Evolutionary conservation across 495 filamentous ascomycete species (phyloP), one percentile per base, ranked within the genome.

Genomic region (Penicillium chermesinum): DNA sequence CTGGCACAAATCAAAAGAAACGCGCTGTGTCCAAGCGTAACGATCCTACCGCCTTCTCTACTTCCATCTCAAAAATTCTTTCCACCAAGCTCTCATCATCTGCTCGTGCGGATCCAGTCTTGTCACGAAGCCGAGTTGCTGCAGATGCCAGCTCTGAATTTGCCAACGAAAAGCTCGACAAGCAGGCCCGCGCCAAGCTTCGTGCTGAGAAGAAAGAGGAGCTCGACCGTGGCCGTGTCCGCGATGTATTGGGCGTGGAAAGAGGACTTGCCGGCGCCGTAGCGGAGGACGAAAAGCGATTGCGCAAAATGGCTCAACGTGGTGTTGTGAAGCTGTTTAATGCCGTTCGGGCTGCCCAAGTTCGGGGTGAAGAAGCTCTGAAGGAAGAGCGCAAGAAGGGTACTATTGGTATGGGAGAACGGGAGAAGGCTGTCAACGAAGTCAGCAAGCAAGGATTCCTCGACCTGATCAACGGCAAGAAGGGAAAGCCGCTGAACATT

Each of bases 401-500:
- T n/a, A 72, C 91, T 10, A 73, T 91, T 38, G 88, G 88, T 12
- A 73, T 80, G 46, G 80, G 73, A 50, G 75, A 84, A 66, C 80
- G 85, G 54, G 81, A 90, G 72, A 89, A 93, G 75, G 84, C 79
- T 61, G 81, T 91, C 35, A 91, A 84, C 45, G 91, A 96, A 73
- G 94, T 97, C 84, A 91, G 85, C 67, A 93, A 91, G 75, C 83
- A 95, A 69, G 89, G 91, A 7, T 98, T 97, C 71, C 70, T 98
- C 64, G 90, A 96, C 43, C 59, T 96, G 63, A 95, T 98, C 66
- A 73, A 65, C 41, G 70, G 72, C 32, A 79, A 78, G 65, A 77
- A 78, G 64, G 74, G 72, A 39, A 70, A 69, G 57, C 58, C 61
- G 39, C 61, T 72, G 53, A 71, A 71, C 30, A 74, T 77, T 47